Percentiles rank a stretch among this genome's conserved stretches.
Conservation (phyloP, 345 rosid species). For the Eucalyptus shirleyi region DNA sequence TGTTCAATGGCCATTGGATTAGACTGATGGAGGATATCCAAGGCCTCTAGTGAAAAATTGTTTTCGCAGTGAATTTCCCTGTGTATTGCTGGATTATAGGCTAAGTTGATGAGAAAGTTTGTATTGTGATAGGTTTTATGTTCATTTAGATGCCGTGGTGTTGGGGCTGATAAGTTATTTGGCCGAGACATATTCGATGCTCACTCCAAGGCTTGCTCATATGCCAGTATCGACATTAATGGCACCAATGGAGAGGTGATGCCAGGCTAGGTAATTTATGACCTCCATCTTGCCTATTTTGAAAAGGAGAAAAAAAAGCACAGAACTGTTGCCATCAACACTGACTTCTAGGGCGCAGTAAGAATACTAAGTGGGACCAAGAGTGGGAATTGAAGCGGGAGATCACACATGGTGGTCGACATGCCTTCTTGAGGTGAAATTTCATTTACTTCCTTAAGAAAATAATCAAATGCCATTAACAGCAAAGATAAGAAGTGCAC, state of each 20-base stretch:
- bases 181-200: slow-evolving; percentile 84
- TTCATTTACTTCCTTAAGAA: background rate
- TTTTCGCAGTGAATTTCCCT: background rate
- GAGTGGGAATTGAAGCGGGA: slow-evolving; percentile 90
- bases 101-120: background rate
- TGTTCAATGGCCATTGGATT: slow-evolving; percentile 92
- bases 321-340: background rate
- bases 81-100: background rate
- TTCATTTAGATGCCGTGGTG: slow-evolving; percentile 69
- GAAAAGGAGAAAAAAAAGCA: background rate
- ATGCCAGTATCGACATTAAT: slow-evolving; percentile 52
- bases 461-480: background rate
- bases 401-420: slow-evolving; percentile 87
- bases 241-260: slow-evolving; percentile 86
- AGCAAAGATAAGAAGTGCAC: background rate
- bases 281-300: background rate
- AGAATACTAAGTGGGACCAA: slow-evolving; percentile 96
- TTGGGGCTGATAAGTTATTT: slow-evolving; percentile 81
- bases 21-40: slow-evolving; percentile 94
- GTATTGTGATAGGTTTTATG: background rate
- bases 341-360: slow-evolving; percentile 30
- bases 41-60: slow-evolving; percentile 63
- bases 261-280: slow-evolving; percentile 60
- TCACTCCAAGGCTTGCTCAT: slow-evolving; percentile 75
- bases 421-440: slow-evolving; percentile 83